Evolutionary conservation across 2,329 filamentous ascomycete species (phyloP), one percentile per base, ranked within the genome.

Genomic region (Colletotrichum karsti): DNA sequence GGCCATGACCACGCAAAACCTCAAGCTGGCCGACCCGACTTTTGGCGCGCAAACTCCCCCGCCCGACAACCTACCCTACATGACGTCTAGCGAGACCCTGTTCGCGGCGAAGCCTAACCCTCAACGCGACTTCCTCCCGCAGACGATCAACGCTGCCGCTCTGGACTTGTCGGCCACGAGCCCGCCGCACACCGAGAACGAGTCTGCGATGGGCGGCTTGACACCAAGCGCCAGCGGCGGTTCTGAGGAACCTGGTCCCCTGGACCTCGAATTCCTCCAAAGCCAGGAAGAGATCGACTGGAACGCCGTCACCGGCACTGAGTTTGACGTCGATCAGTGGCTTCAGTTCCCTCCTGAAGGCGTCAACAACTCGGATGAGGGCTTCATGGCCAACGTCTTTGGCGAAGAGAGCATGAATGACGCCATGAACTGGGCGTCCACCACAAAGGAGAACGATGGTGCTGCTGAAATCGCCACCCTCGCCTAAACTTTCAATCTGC

Each of bases 281-380:
- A 80, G 79, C 30, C 81, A 83, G 55, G 83, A 83, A 50, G 84
- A 84, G 57, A 85, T 88, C 63, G 85, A 88, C 70, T 88, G 85
- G 85, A 84, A 85, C 70, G 82, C 83, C 20, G 78, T 87, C 4
- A 79, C 84, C 15, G 84, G 82, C 6, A 83, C 84, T 8, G 86
- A 87, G 68, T 83, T 88, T 66, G 86, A 89, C 62, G 86, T 88
- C 59, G 86, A 88, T 64, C 85, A 88, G 72, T 89, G 86, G 85
- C 79, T 89, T 22, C 84, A 89, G 67, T 89, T 88, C 69, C 86
- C 86, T 6, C 81, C 82, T 2, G 86, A 88, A 55, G 83, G 82
- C 7, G 79, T 80, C 10, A 81, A 78, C 66, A 77, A 76, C 37
- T 72, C 74, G 7, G 81, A 80, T n/a, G 80, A 81, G 26, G 76